A percentile compares a stretch with the other conserved stretches of the same genome.
These are phyloP conservation scores for Taiozyma onychis DNA, from an alignment of 1,139 yeast genomes.

Conservation along the genomic window DNA sequence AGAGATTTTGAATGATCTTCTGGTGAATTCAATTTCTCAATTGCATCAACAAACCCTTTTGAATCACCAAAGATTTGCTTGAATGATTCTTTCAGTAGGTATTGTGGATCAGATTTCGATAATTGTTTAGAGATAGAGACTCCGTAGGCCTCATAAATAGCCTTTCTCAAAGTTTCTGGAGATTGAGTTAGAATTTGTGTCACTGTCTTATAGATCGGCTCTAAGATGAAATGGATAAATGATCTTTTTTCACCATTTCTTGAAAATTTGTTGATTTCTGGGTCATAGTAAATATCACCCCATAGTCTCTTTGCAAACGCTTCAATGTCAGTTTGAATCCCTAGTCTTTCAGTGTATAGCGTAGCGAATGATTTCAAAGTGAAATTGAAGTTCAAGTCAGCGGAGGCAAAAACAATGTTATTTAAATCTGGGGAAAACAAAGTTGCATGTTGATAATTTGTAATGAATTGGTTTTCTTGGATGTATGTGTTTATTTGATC, in stretches of 20 bases:
- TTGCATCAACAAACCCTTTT: constrained; percentile 48
- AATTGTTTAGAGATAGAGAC: constrained; percentile 35
- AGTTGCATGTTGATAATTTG: constrained; percentile 26
- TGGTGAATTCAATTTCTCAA: constrained; percentile 41
- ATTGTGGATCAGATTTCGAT: constrained; percentile 49
- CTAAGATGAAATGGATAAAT: constrained; percentile 64
- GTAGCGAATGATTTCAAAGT: constrained; percentile 59
- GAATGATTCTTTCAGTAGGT: constrained; percentile 52
- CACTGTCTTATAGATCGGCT: constrained; percentile 76
- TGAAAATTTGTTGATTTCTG: constrained; percentile 40
- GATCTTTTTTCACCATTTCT: constrained; percentile 37
- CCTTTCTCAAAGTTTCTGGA: constrained; percentile 33
- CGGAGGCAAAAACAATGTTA: constrained; percentile 73
- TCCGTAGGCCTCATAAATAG: constrained; percentile 44
- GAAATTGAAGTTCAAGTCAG: constrained; percentile 58
- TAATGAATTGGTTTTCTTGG: constrained; percentile 19
- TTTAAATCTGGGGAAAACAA: constrained; percentile 54
- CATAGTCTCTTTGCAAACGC: constrained; percentile 56
- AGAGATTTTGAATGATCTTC: constrained; percentile 14
- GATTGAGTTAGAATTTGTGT: constrained; percentile 56
- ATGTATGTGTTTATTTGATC: constrained; percentile 58
- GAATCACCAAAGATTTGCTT: constrained; percentile 47
- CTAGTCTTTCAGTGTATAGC: constrained; percentile 34
- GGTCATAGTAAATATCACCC: constrained; percentile 66
- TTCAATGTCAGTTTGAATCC: constrained; percentile 31